Percentiles rank a stretch among this genome's conserved stretches.
Evolutionary conservation across 805 yeast species (phyloP).

Genomic region (Kuraishia hungarica): DNA sequence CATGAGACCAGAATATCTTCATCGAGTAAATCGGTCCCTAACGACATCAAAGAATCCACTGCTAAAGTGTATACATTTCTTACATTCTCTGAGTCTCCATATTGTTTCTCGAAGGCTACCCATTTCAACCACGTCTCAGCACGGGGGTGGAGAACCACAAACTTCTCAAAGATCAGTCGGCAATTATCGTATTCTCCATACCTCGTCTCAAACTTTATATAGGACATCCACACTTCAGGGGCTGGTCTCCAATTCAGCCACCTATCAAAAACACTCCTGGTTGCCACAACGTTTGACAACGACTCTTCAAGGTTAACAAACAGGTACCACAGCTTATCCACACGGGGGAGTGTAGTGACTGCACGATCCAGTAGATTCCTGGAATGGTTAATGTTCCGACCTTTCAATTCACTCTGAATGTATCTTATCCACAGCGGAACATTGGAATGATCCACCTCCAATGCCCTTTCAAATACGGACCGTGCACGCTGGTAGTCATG

Average conservation of each 20-base stretch:
- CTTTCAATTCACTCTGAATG: conserved; percentile 66
- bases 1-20: conserved; percentile 38
- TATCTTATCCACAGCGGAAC: conserved; percentile 85
- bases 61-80: conserved; percentile 63
- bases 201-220: conserved; percentile 62
- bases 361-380: conserved; percentile 78
- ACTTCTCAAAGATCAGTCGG: conserved; percentile 48
- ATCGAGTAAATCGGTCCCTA: conserved; percentile 20
- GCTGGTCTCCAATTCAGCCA: conserved; percentile 80
- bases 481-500: conserved; percentile 74
- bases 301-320: conserved; percentile 81
- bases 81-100: conserved; percentile 35
- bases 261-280: conserved; percentile 57
- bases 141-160: conserved; percentile 42
- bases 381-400: conserved; percentile 77
- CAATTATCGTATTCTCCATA: conserved; percentile 44
- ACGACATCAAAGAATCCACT: conserved; percentile 39
- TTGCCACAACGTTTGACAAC: conserved; percentile 51
- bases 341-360: conserved; percentile 62
- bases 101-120: conserved; percentile 60
- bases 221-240: conserved; percentile 64
- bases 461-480: conserved; percentile 80
- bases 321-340: conserved; percentile 80
- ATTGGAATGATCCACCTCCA: conserved; percentile 65
- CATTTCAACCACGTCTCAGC: conserved; percentile 65